phyloP scores from a whole-genome alignment of 345 rosid species.

The Noccaea bulbosa region DNA sequence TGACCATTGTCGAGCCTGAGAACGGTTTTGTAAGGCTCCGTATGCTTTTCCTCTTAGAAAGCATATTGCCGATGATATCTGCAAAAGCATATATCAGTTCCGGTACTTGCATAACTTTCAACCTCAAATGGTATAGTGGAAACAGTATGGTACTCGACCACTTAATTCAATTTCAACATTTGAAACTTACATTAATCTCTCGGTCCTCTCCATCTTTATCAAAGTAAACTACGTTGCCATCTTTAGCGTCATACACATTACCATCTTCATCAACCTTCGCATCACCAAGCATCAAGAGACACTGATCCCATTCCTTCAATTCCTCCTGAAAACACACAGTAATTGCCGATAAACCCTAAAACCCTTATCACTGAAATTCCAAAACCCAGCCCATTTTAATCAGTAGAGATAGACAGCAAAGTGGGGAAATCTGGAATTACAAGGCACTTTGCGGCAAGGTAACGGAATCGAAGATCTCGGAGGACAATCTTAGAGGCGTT shows the following conservation, averaged over 20 bases:
- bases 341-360: slow-evolving; percentile 34
- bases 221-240: slow-evolving; percentile 62
- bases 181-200: slow-evolving; percentile 75
- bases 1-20: slow-evolving; percentile 88
- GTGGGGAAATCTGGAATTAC: slow-evolving; percentile 39
- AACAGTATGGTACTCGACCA: not conserved
- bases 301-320: slow-evolving; percentile 96
- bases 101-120: slow-evolving; percentile 12
- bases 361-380: slow-evolving; percentile 2
- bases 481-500: slow-evolving; percentile 86
- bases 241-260: slow-evolving; percentile 70
- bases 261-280: slow-evolving; percentile 91
- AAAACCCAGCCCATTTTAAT: not conserved
- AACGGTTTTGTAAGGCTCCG: slow-evolving; percentile 88
- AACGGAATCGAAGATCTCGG: slow-evolving; percentile 96
- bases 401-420: not conserved
- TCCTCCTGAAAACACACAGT: slow-evolving; percentile 64
- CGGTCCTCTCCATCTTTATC: slow-evolving; percentile 94
- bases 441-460: slow-evolving; percentile 96
- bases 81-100: slow-evolving; percentile 27
- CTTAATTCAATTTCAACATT: not conserved
- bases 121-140: not conserved
- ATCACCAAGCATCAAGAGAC: slow-evolving; percentile 85
- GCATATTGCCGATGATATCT: slow-evolving; percentile 94
- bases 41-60: slow-evolving; percentile 93